Base-by-base conservation (phyloP, 2,329 filamentous ascomycete genomes). In the Ceratocystiopsis sp. region DNA sequence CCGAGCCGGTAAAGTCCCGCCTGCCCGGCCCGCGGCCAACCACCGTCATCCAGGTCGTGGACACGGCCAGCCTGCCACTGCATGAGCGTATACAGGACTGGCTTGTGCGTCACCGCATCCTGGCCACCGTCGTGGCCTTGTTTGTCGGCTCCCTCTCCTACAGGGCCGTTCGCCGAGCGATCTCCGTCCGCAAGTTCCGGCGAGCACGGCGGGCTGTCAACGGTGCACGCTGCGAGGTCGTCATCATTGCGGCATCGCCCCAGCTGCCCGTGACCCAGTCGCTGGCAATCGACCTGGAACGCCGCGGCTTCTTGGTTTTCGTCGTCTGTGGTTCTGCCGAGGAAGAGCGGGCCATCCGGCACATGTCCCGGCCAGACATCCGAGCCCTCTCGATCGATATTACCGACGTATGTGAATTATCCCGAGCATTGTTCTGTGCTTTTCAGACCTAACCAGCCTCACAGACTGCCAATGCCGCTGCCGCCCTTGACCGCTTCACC, bases 231-330 rank as follows among this genome's bases (percentile, higher is more conserved):
- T 77, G 80, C 49, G 91, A 98, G 60, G 89, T 96, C 6, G 66
- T 77, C 57, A 82, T 96, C 25, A 73, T 96, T 48, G 86, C 86
- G 18, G 89, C 89, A n/a, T 86, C 84, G 17, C 82, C 85, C 3
- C 75, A 80, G 41, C 78, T 93, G 53, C 82, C 87, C 15, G 69
- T 95, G 55, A 89, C 85, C 8, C 80, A 79, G 54, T 85, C 84
- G 12, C 67, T 96, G 43, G 78, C 85, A 2, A 63, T 87, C 40
- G 91, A 98, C 56, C 67, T 98, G 51, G 91, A 96, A 62, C 71
- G 86, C 46, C 76, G 86, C 50, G 91, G 91, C 5, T 96, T 93
- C 59, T 83, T 96, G 47, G 84, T 96, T 44, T 98, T 86, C 59
- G 69, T 98, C 47, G 83, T 93, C 1, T 89, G 86, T 54, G 80